phyloP scores from a whole-genome alignment of 345 rosid genomes.

The Populus tremula region DNA sequence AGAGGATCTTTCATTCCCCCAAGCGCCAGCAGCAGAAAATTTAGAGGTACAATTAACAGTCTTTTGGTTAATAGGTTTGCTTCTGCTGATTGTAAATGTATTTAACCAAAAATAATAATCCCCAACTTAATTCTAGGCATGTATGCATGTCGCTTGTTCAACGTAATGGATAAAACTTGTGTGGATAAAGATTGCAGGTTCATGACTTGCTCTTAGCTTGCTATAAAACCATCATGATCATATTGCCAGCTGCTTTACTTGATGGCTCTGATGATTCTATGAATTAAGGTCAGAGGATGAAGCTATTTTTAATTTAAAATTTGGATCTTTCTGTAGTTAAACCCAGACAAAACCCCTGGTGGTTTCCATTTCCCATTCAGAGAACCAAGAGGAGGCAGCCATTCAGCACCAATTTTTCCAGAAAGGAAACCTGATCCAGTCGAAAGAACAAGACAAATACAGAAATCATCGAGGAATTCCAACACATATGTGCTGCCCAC shows the following conservation, averaged over 20 bases:
- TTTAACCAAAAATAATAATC: neutral
- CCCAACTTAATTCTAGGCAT: neutral
- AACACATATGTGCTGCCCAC: conserved; percentile 78
- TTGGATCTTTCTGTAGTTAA: conserved; percentile 38
- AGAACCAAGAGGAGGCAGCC: conserved; percentile 53
- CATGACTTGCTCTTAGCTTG: neutral
- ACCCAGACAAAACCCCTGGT: conserved; percentile 46
- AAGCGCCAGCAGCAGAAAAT: conserved; percentile 38
- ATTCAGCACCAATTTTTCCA: conserved; percentile 84
- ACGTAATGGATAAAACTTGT: neutral
- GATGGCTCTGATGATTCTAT: neutral
- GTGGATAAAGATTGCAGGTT: neutral
- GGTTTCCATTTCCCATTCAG: conserved; percentile 40
- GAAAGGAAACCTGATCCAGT: conserved; percentile 62
- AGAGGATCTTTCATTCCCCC: conserved; percentile 46
- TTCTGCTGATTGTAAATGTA: neutral
- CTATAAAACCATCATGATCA: neutral
- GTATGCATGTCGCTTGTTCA: neutral
- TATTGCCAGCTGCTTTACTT: neutral
- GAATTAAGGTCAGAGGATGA: neutral
- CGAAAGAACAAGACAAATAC: conserved; percentile 58
- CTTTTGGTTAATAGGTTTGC: neutral
- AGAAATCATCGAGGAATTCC: conserved; percentile 43
- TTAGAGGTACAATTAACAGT: conserved; percentile 43
- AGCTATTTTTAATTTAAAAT: neutral